These are phyloP conservation scores for Pseudocercospora eumusae DNA, from an alignment of 2,329 filamentous ascomycete species.

Conservation along the genomic window DNA sequence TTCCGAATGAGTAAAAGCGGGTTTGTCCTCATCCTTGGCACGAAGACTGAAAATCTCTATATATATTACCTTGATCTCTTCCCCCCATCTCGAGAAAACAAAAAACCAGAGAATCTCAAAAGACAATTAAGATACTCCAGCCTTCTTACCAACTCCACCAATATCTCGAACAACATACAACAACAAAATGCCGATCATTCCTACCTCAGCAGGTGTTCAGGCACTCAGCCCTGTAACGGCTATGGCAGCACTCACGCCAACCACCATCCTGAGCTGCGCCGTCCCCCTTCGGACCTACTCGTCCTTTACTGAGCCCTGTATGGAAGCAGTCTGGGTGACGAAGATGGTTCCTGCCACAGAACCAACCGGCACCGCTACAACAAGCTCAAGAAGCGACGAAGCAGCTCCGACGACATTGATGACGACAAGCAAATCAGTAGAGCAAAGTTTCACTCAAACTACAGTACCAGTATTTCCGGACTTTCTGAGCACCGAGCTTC, in stretches of 20 bases:
- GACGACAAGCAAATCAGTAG: not conserved
- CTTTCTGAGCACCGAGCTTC: not conserved
- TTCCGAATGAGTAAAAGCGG: not conserved
- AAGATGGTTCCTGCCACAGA: not conserved
- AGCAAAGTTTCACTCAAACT: not conserved
- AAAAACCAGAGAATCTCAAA: not conserved
- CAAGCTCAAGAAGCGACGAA: not conserved
- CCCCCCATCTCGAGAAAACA: not conserved
- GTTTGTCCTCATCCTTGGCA: not conserved
- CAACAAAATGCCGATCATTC: not conserved
- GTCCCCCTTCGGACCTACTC: not conserved
- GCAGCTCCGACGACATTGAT: not conserved
- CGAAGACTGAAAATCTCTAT: not conserved
- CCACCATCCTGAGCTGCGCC: not conserved
- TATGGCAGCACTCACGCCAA: not conserved
- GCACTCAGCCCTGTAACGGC: not conserved
- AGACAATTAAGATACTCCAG: not conserved
- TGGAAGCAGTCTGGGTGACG: not conserved
- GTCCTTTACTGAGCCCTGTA: not conserved
- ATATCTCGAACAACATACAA: not conserved
- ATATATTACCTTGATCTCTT: not conserved
- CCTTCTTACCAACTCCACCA: not conserved
- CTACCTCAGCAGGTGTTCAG: not conserved
- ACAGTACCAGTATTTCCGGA: not conserved
- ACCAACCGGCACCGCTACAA: not conserved